Evolutionary conservation across 257 asterid species (phyloP).

Genomic region (Nicotiana noctiflora): DNA sequence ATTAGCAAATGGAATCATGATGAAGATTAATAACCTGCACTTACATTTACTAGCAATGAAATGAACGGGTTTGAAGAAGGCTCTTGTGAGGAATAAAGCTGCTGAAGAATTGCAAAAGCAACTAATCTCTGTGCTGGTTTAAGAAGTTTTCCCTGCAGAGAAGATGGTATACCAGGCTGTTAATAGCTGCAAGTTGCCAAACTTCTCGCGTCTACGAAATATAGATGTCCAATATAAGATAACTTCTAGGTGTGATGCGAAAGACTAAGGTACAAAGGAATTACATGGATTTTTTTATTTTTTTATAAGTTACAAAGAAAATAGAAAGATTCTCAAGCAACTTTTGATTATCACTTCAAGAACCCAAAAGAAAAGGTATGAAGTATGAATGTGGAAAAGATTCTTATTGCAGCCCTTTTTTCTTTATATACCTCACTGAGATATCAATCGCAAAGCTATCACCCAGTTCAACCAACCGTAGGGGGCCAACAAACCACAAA

Average conservation of each 20-base stretch:
- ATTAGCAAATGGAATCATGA: background rate
- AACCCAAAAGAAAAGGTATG: background rate
- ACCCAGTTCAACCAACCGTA: too few species aligned
- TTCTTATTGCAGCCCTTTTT: too few species aligned
- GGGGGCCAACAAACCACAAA: too few species aligned
- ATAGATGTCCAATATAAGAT: background rate
- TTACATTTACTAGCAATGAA: slow-evolving; percentile 69
- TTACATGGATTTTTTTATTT: background rate
- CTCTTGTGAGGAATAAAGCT: slow-evolving; percentile 62
- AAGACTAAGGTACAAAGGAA: background rate
- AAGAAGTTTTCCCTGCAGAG: slow-evolving; percentile 61
- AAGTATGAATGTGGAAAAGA: background rate
- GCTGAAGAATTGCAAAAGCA: slow-evolving; percentile 65
- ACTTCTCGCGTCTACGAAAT: background rate
- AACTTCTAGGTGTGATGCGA: background rate
- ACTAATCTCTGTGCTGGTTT: slow-evolving; percentile 64
- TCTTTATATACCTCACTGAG: too few species aligned
- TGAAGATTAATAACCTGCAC: slow-evolving; percentile 11
- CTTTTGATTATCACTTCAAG: background rate
- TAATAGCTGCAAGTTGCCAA: background rate
- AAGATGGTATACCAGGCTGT: background rate
- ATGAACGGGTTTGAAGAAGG: slow-evolving; percentile 75
- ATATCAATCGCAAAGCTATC: too few species aligned
- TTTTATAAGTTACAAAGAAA: background rate
- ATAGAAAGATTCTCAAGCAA: background rate